phyloP scores from a whole-genome alignment of 768 basidiomycete genomes.

The Rhodotorula kratochvilovae region DNA sequence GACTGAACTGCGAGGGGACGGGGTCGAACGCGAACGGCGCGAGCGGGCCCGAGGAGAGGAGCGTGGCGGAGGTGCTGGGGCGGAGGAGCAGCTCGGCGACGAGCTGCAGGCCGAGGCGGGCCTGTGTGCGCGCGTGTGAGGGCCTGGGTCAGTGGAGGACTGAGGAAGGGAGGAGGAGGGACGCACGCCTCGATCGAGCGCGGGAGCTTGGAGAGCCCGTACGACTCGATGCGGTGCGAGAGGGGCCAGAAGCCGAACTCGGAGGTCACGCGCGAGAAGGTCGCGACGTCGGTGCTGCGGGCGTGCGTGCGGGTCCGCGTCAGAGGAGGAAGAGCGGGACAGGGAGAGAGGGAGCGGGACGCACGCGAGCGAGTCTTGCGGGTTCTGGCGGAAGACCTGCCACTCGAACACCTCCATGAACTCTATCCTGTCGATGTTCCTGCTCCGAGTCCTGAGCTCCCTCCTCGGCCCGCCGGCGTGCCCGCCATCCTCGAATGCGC shows the following conservation, averaged over 20 bases:
- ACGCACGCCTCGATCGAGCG: slow-evolving; percentile 27
- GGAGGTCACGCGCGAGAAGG: slow-evolving; percentile 32
- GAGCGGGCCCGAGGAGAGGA: slow-evolving; percentile 34
- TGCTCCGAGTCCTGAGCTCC: slow-evolving; percentile 69
- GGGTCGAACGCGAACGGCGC: slow-evolving; percentile 35
- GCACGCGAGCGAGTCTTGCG: slow-evolving; percentile 10
- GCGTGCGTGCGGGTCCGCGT: rapidly evolving
- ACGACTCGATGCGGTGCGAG: slow-evolving; percentile 30
- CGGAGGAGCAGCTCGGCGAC: slow-evolving; percentile 29
- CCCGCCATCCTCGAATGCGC: not conserved
- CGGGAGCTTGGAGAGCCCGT: slow-evolving; percentile 12
- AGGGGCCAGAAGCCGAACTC: slow-evolving; percentile 39
- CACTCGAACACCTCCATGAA: slow-evolving; percentile 84
- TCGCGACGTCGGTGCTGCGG: slow-evolving; percentile 27
- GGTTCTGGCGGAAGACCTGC: slow-evolving; percentile 17
- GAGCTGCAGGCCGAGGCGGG: slow-evolving; percentile 33
- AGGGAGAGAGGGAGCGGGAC: not conserved
- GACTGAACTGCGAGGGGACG: slow-evolving; percentile 25
- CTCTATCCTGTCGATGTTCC: slow-evolving; percentile 89
- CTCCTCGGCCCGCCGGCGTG: not conserved
- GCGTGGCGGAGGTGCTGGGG: slow-evolving; percentile 4
- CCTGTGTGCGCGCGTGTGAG: not conserved
- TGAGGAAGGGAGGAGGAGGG: not conserved
- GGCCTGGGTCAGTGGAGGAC: not conserved
- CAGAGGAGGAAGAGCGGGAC: not conserved